phyloP scores from a whole-genome alignment of 2,329 filamentous ascomycete genomes.

The Thelonectria olida region DNA sequence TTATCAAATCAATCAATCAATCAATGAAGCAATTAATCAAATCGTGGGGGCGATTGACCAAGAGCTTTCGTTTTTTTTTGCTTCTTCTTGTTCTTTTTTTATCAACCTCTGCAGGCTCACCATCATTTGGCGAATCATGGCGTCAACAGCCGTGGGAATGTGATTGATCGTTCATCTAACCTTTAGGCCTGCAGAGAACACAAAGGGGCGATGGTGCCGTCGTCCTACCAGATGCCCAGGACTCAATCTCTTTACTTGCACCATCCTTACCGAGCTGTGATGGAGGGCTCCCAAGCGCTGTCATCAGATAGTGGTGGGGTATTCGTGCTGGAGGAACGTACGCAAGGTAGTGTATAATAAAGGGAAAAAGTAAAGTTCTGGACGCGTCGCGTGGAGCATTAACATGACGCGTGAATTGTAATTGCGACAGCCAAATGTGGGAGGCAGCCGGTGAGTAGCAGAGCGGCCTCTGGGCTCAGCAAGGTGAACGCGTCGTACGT shows the following conservation, averaged over 20 bases:
- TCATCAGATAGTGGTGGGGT: slow-evolving; percentile 14
- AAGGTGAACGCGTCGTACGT: slow-evolving; percentile 16
- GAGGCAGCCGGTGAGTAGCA: slow-evolving; percentile 28
- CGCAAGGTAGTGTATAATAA: neutral
- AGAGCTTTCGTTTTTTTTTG: neutral
- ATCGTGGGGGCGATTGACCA: neutral
- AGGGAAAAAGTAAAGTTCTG: neutral
- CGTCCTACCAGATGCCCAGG: slow-evolving; percentile 17
- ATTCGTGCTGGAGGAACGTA: slow-evolving; percentile 8
- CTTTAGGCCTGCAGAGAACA: no score
- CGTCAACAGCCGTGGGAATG: neutral
- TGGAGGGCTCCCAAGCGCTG: neutral
- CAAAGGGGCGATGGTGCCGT: no score
- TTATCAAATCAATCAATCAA: neutral
- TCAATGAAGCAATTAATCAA: neutral
- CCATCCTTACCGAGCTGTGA: slow-evolving; percentile 15
- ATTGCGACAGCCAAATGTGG: slow-evolving; percentile 10
- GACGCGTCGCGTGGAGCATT: slow-evolving; percentile 19
- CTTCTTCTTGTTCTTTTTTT: neutral
- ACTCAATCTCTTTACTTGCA: neutral
- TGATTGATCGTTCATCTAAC: slow-evolving; percentile 9
- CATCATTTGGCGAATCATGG: neutral
- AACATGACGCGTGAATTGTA: slow-evolving; percentile 24
- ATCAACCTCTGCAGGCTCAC: neutral
- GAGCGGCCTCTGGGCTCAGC: neutral